phyloP scores from a whole-genome alignment of 2,329 filamentous ascomycete genomes.

The Cladosporium velox region DNA sequence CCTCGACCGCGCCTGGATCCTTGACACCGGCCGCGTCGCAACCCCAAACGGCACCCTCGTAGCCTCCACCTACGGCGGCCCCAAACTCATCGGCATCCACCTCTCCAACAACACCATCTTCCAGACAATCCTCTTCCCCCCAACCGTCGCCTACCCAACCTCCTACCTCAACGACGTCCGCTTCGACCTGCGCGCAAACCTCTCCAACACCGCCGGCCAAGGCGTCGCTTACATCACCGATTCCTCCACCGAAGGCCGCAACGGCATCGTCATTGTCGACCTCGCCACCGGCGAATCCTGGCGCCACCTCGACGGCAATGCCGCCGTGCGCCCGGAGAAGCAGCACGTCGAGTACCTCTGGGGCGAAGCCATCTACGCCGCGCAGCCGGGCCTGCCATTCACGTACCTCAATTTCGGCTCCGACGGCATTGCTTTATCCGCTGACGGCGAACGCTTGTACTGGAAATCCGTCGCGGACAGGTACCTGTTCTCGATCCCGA shows the following conservation, averaged over 20 bases:
- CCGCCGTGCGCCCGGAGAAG: conserved; percentile 44
- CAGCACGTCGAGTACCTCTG: conserved; percentile 53
- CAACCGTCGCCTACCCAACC: conserved; percentile 49
- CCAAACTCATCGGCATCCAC: conserved; percentile 54
- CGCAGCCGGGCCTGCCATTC: conserved; percentile 39
- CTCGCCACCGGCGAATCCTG: conserved; percentile 52
- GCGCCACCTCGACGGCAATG: conserved; percentile 51
- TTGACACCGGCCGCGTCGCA: conserved; percentile 54
- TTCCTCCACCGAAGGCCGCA: conserved; percentile 50
- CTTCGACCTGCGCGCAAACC: conserved; percentile 50
- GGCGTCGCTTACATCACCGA: conserved; percentile 59
- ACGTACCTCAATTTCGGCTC: conserved; percentile 48
- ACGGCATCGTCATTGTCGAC: conserved; percentile 54
- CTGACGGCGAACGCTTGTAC: conserved; percentile 51
- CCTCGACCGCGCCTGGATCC: conserved; percentile 54
- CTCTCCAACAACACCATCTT: conserved; percentile 49
- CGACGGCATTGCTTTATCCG: conserved; percentile 55
- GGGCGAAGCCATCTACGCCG: conserved; percentile 51
- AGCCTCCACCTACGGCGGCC: conserved; percentile 49
- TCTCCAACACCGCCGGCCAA: conserved; percentile 43
- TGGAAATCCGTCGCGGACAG: conserved; percentile 49
- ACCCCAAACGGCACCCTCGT: conserved; percentile 48
- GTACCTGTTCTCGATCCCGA: conserved; percentile 50
- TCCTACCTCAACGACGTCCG: conserved; percentile 58
- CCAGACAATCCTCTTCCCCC: conserved; percentile 54